Evolutionary conservation across 805 yeast genomes (phyloP).

Genomic region (Candida nitratophila): DNA sequence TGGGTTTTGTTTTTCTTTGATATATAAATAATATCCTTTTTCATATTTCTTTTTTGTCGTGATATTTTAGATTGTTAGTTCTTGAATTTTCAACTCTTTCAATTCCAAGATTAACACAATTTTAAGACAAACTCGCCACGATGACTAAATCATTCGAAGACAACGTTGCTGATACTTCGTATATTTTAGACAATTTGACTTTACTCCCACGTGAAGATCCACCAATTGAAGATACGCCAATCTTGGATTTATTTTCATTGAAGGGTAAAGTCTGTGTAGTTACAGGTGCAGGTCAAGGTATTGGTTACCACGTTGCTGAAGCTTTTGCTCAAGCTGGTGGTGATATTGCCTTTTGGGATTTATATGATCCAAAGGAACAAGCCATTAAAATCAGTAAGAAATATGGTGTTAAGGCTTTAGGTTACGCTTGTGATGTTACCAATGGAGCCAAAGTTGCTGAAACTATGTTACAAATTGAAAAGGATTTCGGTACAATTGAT

Average conservation of each 20-base stretch:
- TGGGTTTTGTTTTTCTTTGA: background rate
- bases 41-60: background rate
- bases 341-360: conserved; percentile 36
- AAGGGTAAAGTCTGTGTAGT: conserved; percentile 36
- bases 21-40: background rate
- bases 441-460: conserved; percentile 23
- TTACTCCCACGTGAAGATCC: conserved; percentile 49
- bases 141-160: conserved; percentile 12
- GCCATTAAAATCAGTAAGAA: conserved; percentile 35
- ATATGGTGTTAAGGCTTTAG: conserved; percentile 13
- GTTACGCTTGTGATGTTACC: conserved; percentile 26
- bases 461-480: conserved; percentile 23
- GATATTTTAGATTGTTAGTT: no score
- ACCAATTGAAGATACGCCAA: conserved; percentile 40
- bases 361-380: conserved; percentile 26
- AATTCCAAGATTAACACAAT: no score
- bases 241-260: conserved; percentile 33
- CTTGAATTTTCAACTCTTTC: no score
- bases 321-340: conserved; percentile 38
- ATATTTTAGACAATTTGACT: conserved; percentile 12
- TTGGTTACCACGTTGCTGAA: conserved; percentile 34
- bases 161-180: conserved; percentile 13
- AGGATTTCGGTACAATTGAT: conserved; percentile 34
- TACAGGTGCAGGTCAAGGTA: conserved; percentile 35
- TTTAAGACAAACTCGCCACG: no score